Conservation (phyloP, 2,329 filamentous ascomycete species). For the Cryphonectria naterciae region DNA sequence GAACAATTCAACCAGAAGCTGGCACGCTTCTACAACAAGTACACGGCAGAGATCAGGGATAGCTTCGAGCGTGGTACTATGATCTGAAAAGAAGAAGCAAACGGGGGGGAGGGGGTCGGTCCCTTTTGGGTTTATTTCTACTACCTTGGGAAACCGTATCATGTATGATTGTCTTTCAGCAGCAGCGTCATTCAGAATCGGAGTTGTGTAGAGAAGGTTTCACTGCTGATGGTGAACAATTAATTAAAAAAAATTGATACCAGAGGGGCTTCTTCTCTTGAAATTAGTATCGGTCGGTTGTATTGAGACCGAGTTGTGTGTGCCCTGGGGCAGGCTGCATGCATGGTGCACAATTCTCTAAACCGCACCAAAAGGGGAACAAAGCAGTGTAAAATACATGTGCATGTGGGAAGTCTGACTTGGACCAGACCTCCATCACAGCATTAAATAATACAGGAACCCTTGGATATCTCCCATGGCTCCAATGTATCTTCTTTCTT, state of each 20-base stretch:
- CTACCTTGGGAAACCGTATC: constrained; percentile 4
- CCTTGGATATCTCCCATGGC: no score
- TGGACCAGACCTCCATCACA: neutral
- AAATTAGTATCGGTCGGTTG: neutral
- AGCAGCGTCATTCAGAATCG: neutral
- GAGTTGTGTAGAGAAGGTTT: neutral
- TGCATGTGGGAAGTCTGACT: neutral
- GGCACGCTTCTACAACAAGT: constrained; percentile 96
- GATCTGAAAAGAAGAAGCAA: constrained; percentile 60
- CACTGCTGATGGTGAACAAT: neutral
- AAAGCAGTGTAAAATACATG: neutral
- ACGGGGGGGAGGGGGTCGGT: no score
- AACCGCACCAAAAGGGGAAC: neutral
- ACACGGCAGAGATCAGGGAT: constrained; percentile 94
- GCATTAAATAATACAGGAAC: neutral
- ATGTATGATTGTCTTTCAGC: neutral
- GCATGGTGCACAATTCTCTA: constrained; percentile 8
- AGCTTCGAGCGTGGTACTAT: constrained; percentile 97
- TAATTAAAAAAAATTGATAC: neutral
- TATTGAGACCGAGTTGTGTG: neutral
- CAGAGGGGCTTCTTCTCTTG: neutral
- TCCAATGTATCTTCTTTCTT: no score
- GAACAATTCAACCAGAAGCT: constrained; percentile 99
- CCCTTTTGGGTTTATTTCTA: neutral
- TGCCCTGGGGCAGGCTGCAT: constrained; percentile 17